phyloP scores from a whole-genome alignment of 495 filamentous ascomycete species.

The Choiromyces venosus region DNA sequence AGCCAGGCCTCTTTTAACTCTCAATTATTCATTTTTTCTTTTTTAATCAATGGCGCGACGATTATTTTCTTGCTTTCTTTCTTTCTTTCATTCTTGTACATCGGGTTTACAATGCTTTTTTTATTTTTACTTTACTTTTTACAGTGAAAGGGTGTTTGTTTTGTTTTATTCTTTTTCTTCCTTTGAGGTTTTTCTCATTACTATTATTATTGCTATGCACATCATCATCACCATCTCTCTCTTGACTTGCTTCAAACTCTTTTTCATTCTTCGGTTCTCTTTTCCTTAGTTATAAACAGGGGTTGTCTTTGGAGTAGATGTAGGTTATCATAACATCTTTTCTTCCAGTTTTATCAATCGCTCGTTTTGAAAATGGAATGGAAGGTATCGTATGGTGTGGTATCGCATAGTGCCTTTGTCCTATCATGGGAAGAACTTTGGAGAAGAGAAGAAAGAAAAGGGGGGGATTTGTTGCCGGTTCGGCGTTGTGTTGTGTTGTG shows the following conservation, averaged over 20 bases:
- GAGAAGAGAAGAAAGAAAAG: too few relatives aligned
- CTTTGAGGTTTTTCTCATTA: neutral
- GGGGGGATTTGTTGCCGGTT: too few relatives aligned
- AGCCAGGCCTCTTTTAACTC: neutral
- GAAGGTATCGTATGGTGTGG: too few relatives aligned
- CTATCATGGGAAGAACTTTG: too few relatives aligned
- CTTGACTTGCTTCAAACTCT: neutral
- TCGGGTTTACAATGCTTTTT: slow-evolving; percentile 8
- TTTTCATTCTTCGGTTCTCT: slow-evolving; percentile 20
- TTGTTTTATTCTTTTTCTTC: too few relatives aligned
- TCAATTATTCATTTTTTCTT: neutral
- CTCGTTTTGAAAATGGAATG: too few relatives aligned
- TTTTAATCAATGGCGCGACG: slow-evolving; percentile 28
- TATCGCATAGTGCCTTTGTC: neutral
- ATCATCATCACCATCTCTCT: neutral
- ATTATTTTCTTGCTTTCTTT: slow-evolving; percentile 21
- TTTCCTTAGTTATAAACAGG: slow-evolving; percentile 20
- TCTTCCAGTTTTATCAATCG: slow-evolving; percentile 9
- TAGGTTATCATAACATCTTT: slow-evolving; percentile 25
- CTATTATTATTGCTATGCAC: neutral
- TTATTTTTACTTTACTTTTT: neutral
- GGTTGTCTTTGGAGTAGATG: slow-evolving; percentile 13
- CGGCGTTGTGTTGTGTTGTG: neutral
- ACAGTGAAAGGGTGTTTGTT: neutral
- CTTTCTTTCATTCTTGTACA: too few relatives aligned